These are phyloP conservation scores for Bruguiera hainesii DNA, from an alignment of 441 rosid genomes.

Conservation along the genomic window DNA sequence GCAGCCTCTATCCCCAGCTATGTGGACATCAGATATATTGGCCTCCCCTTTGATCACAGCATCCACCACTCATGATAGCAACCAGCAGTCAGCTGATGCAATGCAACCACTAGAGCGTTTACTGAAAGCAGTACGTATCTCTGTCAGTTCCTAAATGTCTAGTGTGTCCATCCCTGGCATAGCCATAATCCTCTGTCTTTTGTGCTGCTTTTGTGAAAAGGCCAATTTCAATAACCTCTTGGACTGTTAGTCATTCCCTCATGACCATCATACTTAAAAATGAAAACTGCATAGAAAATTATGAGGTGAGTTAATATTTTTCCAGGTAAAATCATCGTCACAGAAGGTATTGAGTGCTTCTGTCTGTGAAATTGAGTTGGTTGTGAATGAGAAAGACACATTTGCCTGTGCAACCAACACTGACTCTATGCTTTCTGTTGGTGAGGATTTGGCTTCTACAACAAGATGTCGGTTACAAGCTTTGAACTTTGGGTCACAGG, in stretches of 20 bases:
- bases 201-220: too few relatives aligned
- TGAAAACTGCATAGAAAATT: too few relatives aligned
- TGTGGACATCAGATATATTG: slow-evolving; percentile 16
- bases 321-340: slow-evolving; percentile 26
- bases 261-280: too few relatives aligned
- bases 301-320: too few relatives aligned
- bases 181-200: too few relatives aligned
- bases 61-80: slow-evolving; percentile 12
- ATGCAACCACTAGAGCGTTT: slow-evolving; percentile 38
- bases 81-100: slow-evolving; percentile 5
- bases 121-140: slow-evolving; percentile 20
- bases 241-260: too few relatives aligned
- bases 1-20: slow-evolving; percentile 9
- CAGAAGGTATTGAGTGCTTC: slow-evolving; percentile 25
- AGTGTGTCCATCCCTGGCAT: too few relatives aligned
- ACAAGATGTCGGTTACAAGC: slow-evolving; percentile 17
- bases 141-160: too few relatives aligned
- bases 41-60: slow-evolving; percentile 18
- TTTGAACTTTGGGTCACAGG: slow-evolving; percentile 6
- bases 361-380: slow-evolving; percentile 29
- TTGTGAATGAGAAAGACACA: slow-evolving; percentile 26
- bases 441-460: slow-evolving; percentile 25
- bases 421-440: slow-evolving; percentile 23
- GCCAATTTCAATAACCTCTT: too few relatives aligned
- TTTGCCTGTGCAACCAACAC: slow-evolving; percentile 19